Evolutionary conservation across 257 asterid species (phyloP), one percentile per base, ranked within the genome.

Genomic region (Linderniella brevidens): DNA sequence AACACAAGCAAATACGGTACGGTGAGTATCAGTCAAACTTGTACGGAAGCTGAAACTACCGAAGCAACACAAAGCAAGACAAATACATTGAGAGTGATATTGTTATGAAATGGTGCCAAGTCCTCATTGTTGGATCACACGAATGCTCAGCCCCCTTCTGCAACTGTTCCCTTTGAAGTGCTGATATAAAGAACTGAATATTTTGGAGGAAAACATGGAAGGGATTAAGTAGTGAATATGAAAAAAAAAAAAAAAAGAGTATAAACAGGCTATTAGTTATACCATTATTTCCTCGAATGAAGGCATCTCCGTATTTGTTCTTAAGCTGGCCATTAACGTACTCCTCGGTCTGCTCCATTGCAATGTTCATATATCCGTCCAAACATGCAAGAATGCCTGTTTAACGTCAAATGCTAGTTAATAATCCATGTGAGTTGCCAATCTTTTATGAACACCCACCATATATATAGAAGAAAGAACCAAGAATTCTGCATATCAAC

Each of bases 261-360:
- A 11, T 5, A 0, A 41, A 59, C 17, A 6, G 16, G 35, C 17
- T 19, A n/a, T 15, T 40, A 19, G 8, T 25, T 25, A 25, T 71
- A 86, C 97, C 97, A 47, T 87, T 87, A 46, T 87, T 87, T 72
- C 97, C 97, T 19, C 97, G 68, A 42, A 87, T 87, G 58, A 87
- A 87, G 60, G 97, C 94, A 65, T 87, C 97, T 1, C 97, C 97
- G 16, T 87, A 87, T 53, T 87, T 87, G 64, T 87, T 87, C 68
- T 87, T 87, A 80, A 82, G 58, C 59, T 87, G 97, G 48, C 97
- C 97, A 17, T 82, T 87, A 47, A 87, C 97, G 43, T 87, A 87
- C 67, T 87, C 97, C 72, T 87, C 97, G 3, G 97, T 87, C 64
- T 87, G 95, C 57, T 87, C 97, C 94, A 87, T 87, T 1, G 97